Evolutionary conservation across 768 basidiomycete species (phyloP).

Genomic region (Lactarius indigo): DNA sequence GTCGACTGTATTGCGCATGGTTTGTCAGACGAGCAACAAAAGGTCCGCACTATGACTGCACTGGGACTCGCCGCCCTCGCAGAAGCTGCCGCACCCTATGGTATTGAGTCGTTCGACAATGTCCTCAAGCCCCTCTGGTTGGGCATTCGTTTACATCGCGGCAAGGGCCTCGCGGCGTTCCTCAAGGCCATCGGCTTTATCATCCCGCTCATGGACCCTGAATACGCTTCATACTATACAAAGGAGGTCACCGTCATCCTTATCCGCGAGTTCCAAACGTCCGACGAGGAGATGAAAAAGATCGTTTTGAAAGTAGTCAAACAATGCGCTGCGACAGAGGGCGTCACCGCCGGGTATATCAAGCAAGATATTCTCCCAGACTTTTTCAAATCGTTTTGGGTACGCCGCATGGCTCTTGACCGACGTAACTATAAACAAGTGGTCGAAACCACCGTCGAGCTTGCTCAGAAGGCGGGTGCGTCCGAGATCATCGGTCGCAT

Average conservation of each 20-base stretch:
- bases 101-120: slow-evolving; percentile 98
- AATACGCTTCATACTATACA: slow-evolving; percentile 98
- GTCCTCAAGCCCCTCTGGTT: slow-evolving; percentile 94
- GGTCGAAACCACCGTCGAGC: slow-evolving; percentile 97
- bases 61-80: slow-evolving; percentile 89
- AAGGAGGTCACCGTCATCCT: slow-evolving; percentile 97
- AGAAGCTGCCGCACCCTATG: slow-evolving; percentile 96
- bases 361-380: slow-evolving; percentile 97
- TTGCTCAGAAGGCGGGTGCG: slow-evolving; percentile 96
- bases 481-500: slow-evolving; percentile 90
- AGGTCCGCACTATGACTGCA: slow-evolving; percentile 95
- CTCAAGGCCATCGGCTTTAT: slow-evolving; percentile 99
- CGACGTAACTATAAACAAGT: slow-evolving; percentile 95
- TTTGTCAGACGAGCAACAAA: slow-evolving; percentile 91
- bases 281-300: slow-evolving; percentile 99
- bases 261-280: slow-evolving; percentile 97
- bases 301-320: slow-evolving; percentile 99
- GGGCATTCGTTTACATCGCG: slow-evolving; percentile 91
- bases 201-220: slow-evolving; percentile 99
- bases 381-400: slow-evolving; percentile 99
- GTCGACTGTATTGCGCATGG: slow-evolving; percentile 96
- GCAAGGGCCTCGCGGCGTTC: slow-evolving; percentile 93
- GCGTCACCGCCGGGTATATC: slow-evolving; percentile 93
- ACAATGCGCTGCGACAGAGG: slow-evolving; percentile 97
- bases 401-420: slow-evolving; percentile 95